phyloP scores from a whole-genome alignment of 164 flowering plant genomes.

The Chloranthus sessilifolius region DNA sequence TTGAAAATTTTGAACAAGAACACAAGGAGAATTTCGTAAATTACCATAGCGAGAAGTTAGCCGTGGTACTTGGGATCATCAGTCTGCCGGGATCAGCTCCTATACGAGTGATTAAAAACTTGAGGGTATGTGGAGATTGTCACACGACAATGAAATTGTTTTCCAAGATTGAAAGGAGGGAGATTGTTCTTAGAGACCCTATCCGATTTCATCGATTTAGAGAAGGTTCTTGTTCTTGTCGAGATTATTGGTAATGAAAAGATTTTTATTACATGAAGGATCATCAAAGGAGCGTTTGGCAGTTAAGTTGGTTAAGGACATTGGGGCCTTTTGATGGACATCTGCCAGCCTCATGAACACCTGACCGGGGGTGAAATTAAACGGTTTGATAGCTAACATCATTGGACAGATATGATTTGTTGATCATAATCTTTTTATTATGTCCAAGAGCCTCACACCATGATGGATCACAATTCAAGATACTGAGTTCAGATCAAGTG shows the following conservation, averaged over 20 bases:
- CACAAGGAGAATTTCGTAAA: conserved; percentile 16
- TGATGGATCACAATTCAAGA: no score
- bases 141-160: conserved; percentile 43
- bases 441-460: no score
- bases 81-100: conserved; percentile 37
- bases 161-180: conserved; percentile 34
- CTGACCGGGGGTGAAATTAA: no score
- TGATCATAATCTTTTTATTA: no score
- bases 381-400: no score
- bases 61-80: conserved; percentile 42
- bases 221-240: conserved; percentile 46
- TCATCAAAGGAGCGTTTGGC: no score
- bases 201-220: conserved; percentile 46
- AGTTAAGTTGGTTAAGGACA: no score
- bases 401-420: no score
- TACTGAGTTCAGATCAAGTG: no score
- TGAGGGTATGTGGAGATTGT: conserved; percentile 50
- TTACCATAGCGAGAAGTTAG: conserved; percentile 52
- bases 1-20: conserved; percentile 12
- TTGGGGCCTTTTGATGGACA: no score
- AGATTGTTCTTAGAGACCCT: conserved; percentile 42
- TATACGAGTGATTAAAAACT: conserved; percentile 52
- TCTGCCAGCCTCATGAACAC: no score
- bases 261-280: no score
- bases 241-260: conserved; percentile 42